Percentiles rank a stretch among this genome's conserved stretches.
Conservation (phyloP, 2,329 filamentous ascomycete species). For the Fonsecaea nubica region DNA sequence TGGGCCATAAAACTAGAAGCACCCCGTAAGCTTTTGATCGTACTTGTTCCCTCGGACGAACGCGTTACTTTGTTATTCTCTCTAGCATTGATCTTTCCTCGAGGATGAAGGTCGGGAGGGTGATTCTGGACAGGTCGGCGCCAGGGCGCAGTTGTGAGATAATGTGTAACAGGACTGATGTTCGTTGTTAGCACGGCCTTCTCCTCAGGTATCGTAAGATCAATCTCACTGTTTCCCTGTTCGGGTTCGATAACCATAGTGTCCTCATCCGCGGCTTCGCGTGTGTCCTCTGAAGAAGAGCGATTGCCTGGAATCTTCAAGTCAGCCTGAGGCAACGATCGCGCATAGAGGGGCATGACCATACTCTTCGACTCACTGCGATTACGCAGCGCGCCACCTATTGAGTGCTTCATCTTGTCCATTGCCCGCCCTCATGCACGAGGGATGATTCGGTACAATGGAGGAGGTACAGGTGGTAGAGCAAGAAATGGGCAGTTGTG, state of each 20-base stretch:
- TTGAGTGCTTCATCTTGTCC: constrained; percentile 38
- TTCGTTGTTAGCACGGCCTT: constrained; percentile 15
- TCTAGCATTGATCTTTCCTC: constrained; percentile 98
- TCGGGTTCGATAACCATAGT: constrained; percentile 86
- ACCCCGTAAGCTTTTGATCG: constrained; percentile 34
- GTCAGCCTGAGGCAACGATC: constrained; percentile 12
- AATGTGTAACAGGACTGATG: constrained; percentile 89
- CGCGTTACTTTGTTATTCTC: constrained; percentile 86
- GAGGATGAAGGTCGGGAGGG: constrained; percentile 95
- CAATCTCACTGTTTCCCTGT: constrained; percentile 84
- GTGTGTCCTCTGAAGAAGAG: constrained; percentile 65
- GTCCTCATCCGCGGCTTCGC: constrained; percentile 61
- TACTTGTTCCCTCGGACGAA: constrained; percentile 13
- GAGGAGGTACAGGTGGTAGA: constrained; percentile 9
- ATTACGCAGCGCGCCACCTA: constrained; percentile 37
- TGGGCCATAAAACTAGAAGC: constrained; percentile 92
- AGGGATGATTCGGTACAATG: constrained; percentile 10
- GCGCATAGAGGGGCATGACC: background rate
- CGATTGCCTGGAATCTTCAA: constrained; percentile 50
- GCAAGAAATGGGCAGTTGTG: constrained; percentile 1
- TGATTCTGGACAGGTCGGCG: constrained; percentile 91
- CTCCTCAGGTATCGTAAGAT: background rate
- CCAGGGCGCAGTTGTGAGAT: constrained; percentile 96
- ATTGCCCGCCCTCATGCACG: constrained; percentile 17
- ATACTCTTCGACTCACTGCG: constrained; percentile 38